phyloP scores from a whole-genome alignment of 1,284 basidiomycete species.

The Stygiomarasmius scandens region DNA sequence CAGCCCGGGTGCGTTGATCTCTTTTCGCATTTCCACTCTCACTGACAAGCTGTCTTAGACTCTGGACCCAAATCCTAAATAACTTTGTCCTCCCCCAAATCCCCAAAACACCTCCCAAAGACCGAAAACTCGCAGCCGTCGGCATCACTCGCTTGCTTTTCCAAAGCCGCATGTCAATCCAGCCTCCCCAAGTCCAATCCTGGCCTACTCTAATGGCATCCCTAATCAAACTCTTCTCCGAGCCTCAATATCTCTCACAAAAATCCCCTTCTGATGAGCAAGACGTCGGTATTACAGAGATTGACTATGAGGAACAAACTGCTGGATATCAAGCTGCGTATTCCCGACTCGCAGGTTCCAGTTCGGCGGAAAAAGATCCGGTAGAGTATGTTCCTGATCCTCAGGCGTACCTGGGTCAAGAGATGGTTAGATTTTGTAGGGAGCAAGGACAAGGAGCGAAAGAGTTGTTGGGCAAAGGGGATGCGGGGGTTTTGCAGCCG shows the following conservation, averaged over 20 bases:
- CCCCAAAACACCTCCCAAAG: slow-evolving; percentile 77
- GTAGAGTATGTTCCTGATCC: slow-evolving; percentile 64
- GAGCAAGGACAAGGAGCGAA: slow-evolving; percentile 29
- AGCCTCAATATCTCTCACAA: slow-evolving; percentile 66
- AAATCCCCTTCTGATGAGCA: slow-evolving; percentile 60
- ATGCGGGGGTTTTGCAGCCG: slow-evolving; percentile 35
- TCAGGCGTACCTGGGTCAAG: slow-evolving; percentile 51
- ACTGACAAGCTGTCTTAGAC: slow-evolving; percentile 40
- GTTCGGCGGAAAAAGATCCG: slow-evolving; percentile 55
- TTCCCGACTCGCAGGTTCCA: slow-evolving; percentile 86
- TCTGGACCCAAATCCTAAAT: slow-evolving; percentile 84
- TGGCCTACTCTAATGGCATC: slow-evolving; percentile 77
- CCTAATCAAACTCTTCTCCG: slow-evolving; percentile 77
- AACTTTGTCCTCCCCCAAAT: slow-evolving; percentile 85
- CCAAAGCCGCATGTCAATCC: slow-evolving; percentile 69
- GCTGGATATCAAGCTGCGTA: slow-evolving; percentile 94
- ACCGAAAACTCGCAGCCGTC: slow-evolving; percentile 85
- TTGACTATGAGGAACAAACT: slow-evolving; percentile 89
- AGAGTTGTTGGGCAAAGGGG: slow-evolving; percentile 39
- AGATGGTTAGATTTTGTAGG: slow-evolving; percentile 37
- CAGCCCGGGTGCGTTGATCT: slow-evolving; percentile 73
- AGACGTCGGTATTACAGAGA: slow-evolving; percentile 66
- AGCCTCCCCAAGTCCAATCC: slow-evolving; percentile 59
- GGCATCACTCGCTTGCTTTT: slow-evolving; percentile 84
- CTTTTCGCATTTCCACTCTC: background rate